Base-by-base conservation (phyloP, 2,329 filamentous ascomycete species). In the Annulohypoxylon truncatum region DNA sequence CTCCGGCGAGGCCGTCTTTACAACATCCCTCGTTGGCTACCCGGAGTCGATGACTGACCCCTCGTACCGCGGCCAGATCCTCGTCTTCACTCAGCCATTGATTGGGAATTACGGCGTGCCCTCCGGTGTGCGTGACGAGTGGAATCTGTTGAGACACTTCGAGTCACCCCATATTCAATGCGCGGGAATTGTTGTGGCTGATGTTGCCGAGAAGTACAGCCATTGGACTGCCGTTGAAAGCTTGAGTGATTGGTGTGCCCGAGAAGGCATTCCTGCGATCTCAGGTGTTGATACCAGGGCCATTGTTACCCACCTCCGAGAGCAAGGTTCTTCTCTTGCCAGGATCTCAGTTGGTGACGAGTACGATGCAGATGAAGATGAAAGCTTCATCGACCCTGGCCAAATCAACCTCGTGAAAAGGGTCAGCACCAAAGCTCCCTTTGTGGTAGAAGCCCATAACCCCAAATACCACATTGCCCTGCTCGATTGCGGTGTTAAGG, bases 51-150 rank as follows among this genome's bases (percentile, higher is more conserved):
- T 95, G 86, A 94, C 92, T 76, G 92, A 95, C 76, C 92, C 92
- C 56, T 95, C 92, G 18, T 95, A 95, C 83, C 91, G 92, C 72
- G 92, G 96, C 72, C 96, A 99, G 84, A 98, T 99, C 73, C 86
- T 99, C 74, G 95, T 98, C 81, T 97, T 98, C 85, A 99, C 96
- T 72, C 94, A 97, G 80, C 96, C 96, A 33, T 84, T 99, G 73
- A 97, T 99, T 77, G 96, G 96, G 78, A 99, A 99, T 87, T 99
- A 99, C 79, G 96, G 96, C 74, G 95, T 99, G 15, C 96, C 96
- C 13, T 96, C 94, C 29, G 89, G 86, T 70, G 87, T 90, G 75
- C 91, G 93, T 71, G 96, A 99, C 80, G 84, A 94, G 80, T 92
- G 89, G 80, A 96, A 96, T 74, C 88, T 99, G 64, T 86, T 98